Evolutionary conservation across 768 basidiomycete species (phyloP), one percentile per base, ranked within the genome.

Genomic region (Rhizopogon vesiculosus): DNA sequence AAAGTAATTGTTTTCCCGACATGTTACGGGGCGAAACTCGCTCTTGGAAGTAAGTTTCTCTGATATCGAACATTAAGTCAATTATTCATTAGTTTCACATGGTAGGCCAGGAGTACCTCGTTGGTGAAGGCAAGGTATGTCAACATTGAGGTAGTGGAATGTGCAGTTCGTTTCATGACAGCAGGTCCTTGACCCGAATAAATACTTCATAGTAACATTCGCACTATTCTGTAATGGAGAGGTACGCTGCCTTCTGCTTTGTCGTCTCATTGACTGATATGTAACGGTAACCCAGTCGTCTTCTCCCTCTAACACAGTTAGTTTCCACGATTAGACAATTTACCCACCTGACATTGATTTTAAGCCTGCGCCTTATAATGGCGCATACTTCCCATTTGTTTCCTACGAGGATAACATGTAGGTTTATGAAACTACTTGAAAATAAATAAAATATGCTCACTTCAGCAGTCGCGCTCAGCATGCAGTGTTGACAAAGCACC

Each of bases 401-500:
- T 78, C 80, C 16, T 84, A 83, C 59, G 76, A 79, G 61, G 82
- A 84, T 45, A 83, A 84, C 62, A 79, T 82, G 82, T 79, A 59
- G 62, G 71, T 42, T 33, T 25, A 16, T 51, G n/a, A n/a, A 40
- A 55, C 13, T 15, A 25, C 22, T 38, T 16, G 8, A 9, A 10
- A 16, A 9, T 22, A 22, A 15, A n/a, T n/a, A 49, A 38, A 5
- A 22, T 15, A 35, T 3, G 8, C 15, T 49, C 19, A 49, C 35
- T 16, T 38, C 3, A 38, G 40, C 54, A 83, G 82, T 57, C 80
- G 77, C 35, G 82, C 81, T 18, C 82, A 84, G 60, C 71, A 82
- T 59, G 71, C 74, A 18, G 79, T 84, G 6, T 71, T 83, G 25
- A 79, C 78, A 35, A 70, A 80, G 45, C 63, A 59, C 19, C 72